Evolutionary conservation across 768 basidiomycete species (phyloP).

Genomic region (Chalciporus sphaerocephalus): DNA sequence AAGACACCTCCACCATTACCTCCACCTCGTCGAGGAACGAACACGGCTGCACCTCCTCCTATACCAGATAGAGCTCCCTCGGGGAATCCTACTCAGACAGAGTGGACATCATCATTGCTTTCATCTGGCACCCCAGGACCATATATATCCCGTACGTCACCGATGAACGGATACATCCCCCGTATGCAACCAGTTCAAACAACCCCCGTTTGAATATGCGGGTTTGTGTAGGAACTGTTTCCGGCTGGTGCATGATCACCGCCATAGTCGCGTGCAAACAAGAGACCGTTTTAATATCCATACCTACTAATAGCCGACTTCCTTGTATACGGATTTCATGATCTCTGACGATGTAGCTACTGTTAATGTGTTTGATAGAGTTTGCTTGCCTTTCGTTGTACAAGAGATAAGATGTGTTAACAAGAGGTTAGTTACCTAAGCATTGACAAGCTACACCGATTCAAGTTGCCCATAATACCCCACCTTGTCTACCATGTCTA

Average conservation of each 20-base stretch:
- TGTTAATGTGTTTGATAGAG: no score
- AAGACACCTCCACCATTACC: slow-evolving; percentile 63
- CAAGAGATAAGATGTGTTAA: no score
- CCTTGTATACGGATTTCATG: not conserved
- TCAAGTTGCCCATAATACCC: not conserved
- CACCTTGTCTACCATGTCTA: slow-evolving; percentile 43
- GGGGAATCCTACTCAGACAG: slow-evolving; percentile 15
- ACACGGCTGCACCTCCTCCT: slow-evolving; percentile 34
- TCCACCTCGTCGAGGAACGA: slow-evolving; percentile 50
- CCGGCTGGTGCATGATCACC: slow-evolving; percentile 42
- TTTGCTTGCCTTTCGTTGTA: no score
- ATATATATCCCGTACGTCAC: slow-evolving; percentile 29
- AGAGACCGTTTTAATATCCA: not conserved
- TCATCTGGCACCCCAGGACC: slow-evolving; percentile 18
- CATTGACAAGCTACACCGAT: not conserved
- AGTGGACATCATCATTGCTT: slow-evolving; percentile 10
- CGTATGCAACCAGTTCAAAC: slow-evolving; percentile 54
- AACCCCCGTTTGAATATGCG: slow-evolving; percentile 62
- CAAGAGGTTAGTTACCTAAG: not conserved
- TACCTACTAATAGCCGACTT: not conserved
- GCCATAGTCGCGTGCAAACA: not conserved
- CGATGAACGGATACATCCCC: slow-evolving; percentile 34
- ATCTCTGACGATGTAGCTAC: no score
- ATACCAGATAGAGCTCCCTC: slow-evolving; percentile 44
- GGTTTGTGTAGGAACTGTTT: slow-evolving; percentile 68